A percentile compares a stretch with the other conserved stretches of the same genome.
Conservation (phyloP, 164 flowering plant genomes). For the Tinospora cordifolia region DNA sequence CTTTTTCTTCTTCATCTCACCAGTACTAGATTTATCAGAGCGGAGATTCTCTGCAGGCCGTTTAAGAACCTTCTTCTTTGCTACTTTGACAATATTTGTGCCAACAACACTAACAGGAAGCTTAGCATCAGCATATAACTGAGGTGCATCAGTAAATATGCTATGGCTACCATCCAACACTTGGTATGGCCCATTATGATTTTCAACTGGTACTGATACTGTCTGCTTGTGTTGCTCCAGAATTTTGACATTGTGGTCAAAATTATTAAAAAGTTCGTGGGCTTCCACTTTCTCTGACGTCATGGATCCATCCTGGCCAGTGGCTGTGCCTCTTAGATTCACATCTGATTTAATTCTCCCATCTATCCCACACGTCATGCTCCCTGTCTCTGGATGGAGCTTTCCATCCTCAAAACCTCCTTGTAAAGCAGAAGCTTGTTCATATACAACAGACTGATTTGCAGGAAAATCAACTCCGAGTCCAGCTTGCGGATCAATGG, state of each 20-base stretch:
- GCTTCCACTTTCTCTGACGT: not conserved
- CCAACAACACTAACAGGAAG: constrained; percentile 15
- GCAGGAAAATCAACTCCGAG: not conserved
- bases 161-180: constrained; percentile 13
- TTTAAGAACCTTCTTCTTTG: constrained; percentile 42
- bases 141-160: constrained; percentile 9
- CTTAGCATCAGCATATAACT: constrained; percentile 17
- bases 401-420: constrained; percentile 15
- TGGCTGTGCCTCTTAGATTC: not conserved
- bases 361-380: constrained; percentile 3
- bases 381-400: constrained; percentile 15
- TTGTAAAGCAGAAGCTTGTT: not conserved
- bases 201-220: not conserved
- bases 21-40: constrained; percentile 26
- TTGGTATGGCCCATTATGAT: constrained; percentile 1
- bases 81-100: constrained; percentile 18
- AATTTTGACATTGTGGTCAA: not conserved
- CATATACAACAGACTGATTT: not conserved
- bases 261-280: constrained; percentile 7
- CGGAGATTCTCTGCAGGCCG: constrained; percentile 31
- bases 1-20: constrained; percentile 50
- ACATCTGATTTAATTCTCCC: constrained; percentile 7
- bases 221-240: not conserved
- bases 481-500: not conserved
- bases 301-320: not conserved